Evolutionary conservation across 768 basidiomycete genomes (phyloP).

Genomic region (Mycena vitilis): DNA sequence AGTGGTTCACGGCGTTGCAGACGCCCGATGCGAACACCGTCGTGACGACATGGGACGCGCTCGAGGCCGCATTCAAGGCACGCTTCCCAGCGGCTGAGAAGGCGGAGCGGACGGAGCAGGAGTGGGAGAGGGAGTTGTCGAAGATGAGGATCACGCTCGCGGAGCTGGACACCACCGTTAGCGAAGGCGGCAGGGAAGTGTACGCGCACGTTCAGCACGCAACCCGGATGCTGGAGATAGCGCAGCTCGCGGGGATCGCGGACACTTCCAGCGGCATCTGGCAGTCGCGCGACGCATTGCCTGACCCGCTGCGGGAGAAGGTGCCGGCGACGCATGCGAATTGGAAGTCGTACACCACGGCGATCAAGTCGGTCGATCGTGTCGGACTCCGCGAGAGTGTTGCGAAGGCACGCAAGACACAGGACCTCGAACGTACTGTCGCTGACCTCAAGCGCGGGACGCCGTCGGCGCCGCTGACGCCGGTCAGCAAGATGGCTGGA

Average conservation of each 20-base stretch:
- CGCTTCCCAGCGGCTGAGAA: conserved; percentile 16
- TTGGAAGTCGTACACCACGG: conserved; percentile 5
- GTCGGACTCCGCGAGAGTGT: conserved; percentile 12
- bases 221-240: conserved; percentile 14
- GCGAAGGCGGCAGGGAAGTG: conserved; percentile 23
- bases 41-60: not conserved
- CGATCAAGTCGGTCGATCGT: conserved; percentile 20
- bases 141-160: conserved; percentile 28
- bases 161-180: conserved; percentile 30
- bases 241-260: conserved; percentile 7
- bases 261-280: conserved; percentile 17
- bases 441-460: not conserved
- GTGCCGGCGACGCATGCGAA: not conserved
- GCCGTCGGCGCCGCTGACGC: not conserved
- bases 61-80: conserved; percentile 10
- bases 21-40: not conserved
- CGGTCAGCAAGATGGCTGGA: conserved; percentile 10
- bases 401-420: conserved; percentile 11
- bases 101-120: conserved; percentile 20
- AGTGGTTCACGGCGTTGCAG: conserved; percentile 9
- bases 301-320: conserved; percentile 18
- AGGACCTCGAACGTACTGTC: conserved; percentile 12
- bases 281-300: conserved; percentile 27
- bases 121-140: conserved; percentile 31
- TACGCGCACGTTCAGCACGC: conserved; percentile 29